Conservation (phyloP, 2,329 filamentous ascomycete species). For the Calonectria leucothoes region DNA sequence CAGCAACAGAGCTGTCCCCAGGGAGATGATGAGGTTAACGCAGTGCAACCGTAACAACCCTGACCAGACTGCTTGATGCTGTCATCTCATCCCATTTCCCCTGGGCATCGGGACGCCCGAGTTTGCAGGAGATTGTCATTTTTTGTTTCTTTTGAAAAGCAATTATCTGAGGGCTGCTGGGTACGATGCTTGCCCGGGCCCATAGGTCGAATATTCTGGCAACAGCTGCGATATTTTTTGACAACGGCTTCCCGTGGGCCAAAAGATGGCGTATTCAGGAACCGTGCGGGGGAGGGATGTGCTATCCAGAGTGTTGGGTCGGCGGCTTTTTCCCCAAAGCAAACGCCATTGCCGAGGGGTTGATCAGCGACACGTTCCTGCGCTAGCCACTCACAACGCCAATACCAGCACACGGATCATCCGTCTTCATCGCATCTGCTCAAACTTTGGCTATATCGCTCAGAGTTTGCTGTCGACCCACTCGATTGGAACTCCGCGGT, state of each 20-base stretch:
- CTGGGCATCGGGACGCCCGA: background rate
- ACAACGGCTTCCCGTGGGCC: background rate
- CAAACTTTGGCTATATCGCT: background rate
- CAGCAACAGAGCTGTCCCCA: constrained; percentile 27
- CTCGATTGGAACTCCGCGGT: background rate
- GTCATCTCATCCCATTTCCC: constrained; percentile 13
- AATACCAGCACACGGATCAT: constrained; percentile 14
- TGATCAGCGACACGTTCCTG: constrained; percentile 20
- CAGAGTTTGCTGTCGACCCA: background rate
- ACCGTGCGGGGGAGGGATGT: constrained; percentile 4
- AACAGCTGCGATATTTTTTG: background rate
- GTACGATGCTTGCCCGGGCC: background rate
- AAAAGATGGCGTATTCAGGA: constrained; percentile 2
- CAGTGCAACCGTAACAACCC: constrained; percentile 26
- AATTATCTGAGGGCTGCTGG: background rate
- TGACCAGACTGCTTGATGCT: constrained; percentile 11
- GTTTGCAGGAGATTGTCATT: background rate
- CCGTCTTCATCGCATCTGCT: background rate
- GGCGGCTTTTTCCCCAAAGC: constrained; percentile 9
- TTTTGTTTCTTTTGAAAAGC: background rate
- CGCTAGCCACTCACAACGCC: constrained; percentile 10
- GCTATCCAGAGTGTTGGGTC: constrained; percentile 20
- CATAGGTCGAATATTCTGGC: background rate
- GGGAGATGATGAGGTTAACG: constrained; percentile 31
- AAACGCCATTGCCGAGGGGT: constrained; percentile 23